A percentile compares a stretch with the other conserved stretches of the same genome.
Conservation (phyloP, 1,139 yeast species). For the Magnusiomyces magnusii region DNA sequence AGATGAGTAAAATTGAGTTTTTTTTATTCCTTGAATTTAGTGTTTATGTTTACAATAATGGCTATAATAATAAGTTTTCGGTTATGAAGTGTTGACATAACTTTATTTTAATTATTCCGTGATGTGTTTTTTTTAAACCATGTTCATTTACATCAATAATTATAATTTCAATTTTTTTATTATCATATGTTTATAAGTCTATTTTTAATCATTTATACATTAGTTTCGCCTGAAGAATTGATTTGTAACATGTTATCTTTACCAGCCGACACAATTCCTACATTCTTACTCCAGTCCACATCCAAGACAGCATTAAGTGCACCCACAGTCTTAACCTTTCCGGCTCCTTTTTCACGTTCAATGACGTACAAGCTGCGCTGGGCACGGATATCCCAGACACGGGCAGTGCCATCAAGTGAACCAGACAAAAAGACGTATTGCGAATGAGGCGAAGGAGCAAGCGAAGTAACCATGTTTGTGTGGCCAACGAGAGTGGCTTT, state of each 20-base stretch:
- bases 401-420: conserved; percentile 92
- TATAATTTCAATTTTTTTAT: background rate
- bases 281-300: conserved; percentile 71
- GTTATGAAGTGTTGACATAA: too few relatives aligned
- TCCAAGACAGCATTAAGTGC: conserved; percentile 62
- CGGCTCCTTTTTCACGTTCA: conserved; percentile 47
- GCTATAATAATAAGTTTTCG: too few relatives aligned
- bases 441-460: conserved; percentile 65
- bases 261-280: conserved; percentile 91
- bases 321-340: conserved; percentile 16
- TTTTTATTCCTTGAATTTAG: too few relatives aligned
- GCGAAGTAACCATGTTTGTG: conserved; percentile 77
- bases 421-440: conserved; percentile 74
- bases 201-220: conserved; percentile 9
- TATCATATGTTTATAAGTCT: conserved; percentile 8
- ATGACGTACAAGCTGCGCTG: conserved; percentile 81
- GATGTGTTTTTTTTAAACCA: too few relatives aligned
- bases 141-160: too few relatives aligned
- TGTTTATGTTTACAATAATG: too few relatives aligned
- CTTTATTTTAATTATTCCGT: too few relatives aligned
- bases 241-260: conserved; percentile 90
- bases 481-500: conserved; percentile 79
- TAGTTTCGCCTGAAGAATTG: conserved; percentile 33
- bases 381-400: conserved; percentile 94
- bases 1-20: background rate